phyloP scores from a whole-genome alignment of 2,329 filamentous ascomycete species.

The Arthrobotrys conoides region DNA sequence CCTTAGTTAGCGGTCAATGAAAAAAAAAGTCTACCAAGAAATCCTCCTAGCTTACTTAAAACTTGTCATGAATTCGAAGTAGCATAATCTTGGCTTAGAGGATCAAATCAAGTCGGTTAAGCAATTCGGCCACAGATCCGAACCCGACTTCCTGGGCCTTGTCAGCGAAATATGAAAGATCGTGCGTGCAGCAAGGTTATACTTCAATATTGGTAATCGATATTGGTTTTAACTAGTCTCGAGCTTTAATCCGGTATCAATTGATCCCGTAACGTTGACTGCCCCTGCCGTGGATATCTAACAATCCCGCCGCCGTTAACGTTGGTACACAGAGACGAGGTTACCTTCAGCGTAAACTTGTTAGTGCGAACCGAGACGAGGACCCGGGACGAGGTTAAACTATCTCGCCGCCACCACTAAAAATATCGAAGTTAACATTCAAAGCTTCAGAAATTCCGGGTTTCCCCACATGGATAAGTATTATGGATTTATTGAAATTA shows the following conservation, averaged over 20 bases:
- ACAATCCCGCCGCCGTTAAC: too few relatives aligned
- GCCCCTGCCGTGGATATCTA: too few relatives aligned
- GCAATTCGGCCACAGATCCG: background rate
- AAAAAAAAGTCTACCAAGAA: background rate
- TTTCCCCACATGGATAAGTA: background rate
- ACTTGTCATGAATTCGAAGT: too few relatives aligned
- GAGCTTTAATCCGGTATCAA: too few relatives aligned
- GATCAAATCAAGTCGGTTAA: background rate
- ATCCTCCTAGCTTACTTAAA: too few relatives aligned
- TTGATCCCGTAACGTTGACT: too few relatives aligned
- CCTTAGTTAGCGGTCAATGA: background rate
- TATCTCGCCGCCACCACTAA: background rate
- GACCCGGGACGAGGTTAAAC: slow-evolving; percentile 7
- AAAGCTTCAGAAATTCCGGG: background rate
- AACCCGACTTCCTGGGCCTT: background rate
- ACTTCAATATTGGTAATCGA: too few relatives aligned
- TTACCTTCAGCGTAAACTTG: too few relatives aligned
- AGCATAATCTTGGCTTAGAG: too few relatives aligned
- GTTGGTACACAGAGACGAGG: slow-evolving; percentile 19
- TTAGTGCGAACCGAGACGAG: slow-evolving; percentile 12
- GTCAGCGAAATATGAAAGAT: background rate
- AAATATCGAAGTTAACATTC: background rate
- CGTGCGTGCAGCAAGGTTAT: too few relatives aligned
- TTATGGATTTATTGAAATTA: background rate
- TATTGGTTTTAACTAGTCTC: too few relatives aligned